Evolutionary conservation across 257 asterid species (phyloP).

Genomic region (Solanum ahanhuiri): DNA sequence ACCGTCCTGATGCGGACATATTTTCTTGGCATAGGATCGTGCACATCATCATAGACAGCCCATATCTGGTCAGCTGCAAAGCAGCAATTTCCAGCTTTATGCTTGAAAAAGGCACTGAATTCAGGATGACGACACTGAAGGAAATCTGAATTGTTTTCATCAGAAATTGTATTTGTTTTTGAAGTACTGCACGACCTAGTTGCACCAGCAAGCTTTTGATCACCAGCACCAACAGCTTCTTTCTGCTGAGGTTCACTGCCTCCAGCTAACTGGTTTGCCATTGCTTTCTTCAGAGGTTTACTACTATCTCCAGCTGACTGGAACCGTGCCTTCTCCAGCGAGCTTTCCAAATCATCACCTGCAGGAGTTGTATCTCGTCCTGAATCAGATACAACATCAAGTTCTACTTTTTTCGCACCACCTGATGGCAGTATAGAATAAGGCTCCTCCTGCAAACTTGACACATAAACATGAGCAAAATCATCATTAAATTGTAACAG

Average conservation of each 20-base stretch:
- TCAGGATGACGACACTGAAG: constrained; percentile 39
- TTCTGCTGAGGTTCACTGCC: constrained; percentile 4
- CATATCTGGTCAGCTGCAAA: constrained; percentile 53
- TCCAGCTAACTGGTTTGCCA: constrained; percentile 11
- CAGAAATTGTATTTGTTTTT: constrained; percentile 13
- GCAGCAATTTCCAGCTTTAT: constrained; percentile 19
- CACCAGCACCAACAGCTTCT: constrained; percentile 6
- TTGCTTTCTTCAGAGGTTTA: constrained; percentile 20
- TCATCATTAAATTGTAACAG: background rate
- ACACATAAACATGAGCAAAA: background rate
- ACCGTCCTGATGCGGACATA: constrained; percentile 48
- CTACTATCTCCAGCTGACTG: constrained; percentile 13
- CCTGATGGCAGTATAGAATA: background rate
- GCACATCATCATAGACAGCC: constrained; percentile 39
- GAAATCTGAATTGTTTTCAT: background rate
- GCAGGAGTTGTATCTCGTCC: constrained; percentile 12
- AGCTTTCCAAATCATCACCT: constrained; percentile 18
- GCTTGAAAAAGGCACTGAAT: constrained; percentile 51
- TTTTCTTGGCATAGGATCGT: constrained; percentile 58
- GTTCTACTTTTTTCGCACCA: constrained; percentile 11
- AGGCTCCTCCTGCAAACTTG: background rate
- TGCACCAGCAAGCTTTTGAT: constrained; percentile 4
- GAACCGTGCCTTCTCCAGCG: constrained; percentile 21
- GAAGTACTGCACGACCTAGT: constrained; percentile 2
- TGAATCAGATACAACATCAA: constrained; percentile 25